Conservation (phyloP, 306 rosid species). For the Rubus idaeus region DNA sequence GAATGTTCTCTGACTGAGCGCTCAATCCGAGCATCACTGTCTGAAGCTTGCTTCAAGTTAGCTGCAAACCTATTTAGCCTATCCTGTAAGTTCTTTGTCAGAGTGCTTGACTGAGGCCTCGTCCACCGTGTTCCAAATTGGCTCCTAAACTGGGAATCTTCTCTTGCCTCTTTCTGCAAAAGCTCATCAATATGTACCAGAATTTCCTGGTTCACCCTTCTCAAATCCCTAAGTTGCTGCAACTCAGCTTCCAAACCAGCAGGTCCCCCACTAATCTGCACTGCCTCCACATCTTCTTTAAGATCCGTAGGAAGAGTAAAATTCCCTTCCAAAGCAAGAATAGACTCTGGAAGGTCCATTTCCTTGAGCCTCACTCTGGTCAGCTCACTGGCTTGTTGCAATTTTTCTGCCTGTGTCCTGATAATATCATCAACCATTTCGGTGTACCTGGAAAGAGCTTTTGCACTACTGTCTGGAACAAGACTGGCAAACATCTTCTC, state of each 20-base stretch:
- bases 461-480: constrained; percentile 90
- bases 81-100: constrained; percentile 94
- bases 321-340: constrained; percentile 95
- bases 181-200: constrained; percentile 86
- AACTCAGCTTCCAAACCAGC: constrained; percentile 91
- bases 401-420: constrained; percentile 90
- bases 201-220: constrained; percentile 90
- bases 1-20: constrained; percentile 84
- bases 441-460: constrained; percentile 94
- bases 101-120: constrained; percentile 92
- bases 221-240: constrained; percentile 89
- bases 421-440: constrained; percentile 93
- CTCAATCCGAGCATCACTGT: constrained; percentile 90
- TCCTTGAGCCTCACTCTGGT: constrained; percentile 96
- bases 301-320: constrained; percentile 66
- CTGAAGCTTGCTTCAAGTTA: constrained; percentile 96
- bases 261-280: constrained; percentile 94
- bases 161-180: constrained; percentile 90
- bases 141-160: constrained; percentile 89
- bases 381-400: constrained; percentile 95
- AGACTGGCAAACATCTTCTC: constrained; percentile 93
- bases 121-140: constrained; percentile 98
- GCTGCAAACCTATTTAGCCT: constrained; percentile 88
- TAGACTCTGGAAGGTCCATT: constrained; percentile 96
- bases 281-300: constrained; percentile 98